These are phyloP conservation scores for Leccinum subatratum DNA, from an alignment of 1,284 basidiomycete species.

Conservation along the genomic window DNA sequence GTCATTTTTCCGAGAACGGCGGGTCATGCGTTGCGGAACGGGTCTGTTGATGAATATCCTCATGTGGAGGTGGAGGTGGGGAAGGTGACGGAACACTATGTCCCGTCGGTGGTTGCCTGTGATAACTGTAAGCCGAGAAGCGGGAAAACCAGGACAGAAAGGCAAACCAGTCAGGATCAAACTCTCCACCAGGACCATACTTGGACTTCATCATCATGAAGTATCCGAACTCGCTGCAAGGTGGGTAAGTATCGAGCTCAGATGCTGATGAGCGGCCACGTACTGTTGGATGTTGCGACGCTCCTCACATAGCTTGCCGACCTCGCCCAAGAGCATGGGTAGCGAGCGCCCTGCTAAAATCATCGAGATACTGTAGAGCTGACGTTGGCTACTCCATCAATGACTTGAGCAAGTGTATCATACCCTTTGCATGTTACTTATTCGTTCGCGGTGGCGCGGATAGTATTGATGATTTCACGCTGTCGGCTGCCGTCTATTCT, in stretches of 20 bases:
- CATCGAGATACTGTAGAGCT: conserved; percentile 59
- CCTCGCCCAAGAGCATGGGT: conserved; percentile 69
- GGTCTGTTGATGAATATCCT: conserved; percentile 34
- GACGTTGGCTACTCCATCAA: conserved; percentile 10
- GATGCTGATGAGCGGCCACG: conserved; percentile 29
- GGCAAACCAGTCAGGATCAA: conserved; percentile 63
- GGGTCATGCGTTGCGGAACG: conserved; percentile 41
- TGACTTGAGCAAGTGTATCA: not conserved
- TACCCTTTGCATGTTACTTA: conserved; percentile 68
- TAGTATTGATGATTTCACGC: conserved; percentile 58
- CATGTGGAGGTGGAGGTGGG: conserved; percentile 43
- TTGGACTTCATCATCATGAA: conserved; percentile 63
- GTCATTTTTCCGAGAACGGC: conserved; percentile 39
- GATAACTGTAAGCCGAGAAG: not conserved
- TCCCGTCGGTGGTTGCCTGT: conserved; percentile 46
- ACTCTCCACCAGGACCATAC: conserved; percentile 72
- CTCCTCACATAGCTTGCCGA: conserved; percentile 71
- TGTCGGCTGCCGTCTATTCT: conserved; percentile 56
- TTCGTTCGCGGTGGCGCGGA: conserved; percentile 60
- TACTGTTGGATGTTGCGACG: conserved; percentile 67
- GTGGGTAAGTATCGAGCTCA: conserved; percentile 10
- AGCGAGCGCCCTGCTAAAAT: conserved; percentile 74
- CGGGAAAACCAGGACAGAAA: not conserved
- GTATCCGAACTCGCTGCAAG: conserved; percentile 59
- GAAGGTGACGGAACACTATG: conserved; percentile 39